Base-by-base conservation (phyloP, 352 stramenopile genomes). In the Sclerospora graminicola region DNA sequence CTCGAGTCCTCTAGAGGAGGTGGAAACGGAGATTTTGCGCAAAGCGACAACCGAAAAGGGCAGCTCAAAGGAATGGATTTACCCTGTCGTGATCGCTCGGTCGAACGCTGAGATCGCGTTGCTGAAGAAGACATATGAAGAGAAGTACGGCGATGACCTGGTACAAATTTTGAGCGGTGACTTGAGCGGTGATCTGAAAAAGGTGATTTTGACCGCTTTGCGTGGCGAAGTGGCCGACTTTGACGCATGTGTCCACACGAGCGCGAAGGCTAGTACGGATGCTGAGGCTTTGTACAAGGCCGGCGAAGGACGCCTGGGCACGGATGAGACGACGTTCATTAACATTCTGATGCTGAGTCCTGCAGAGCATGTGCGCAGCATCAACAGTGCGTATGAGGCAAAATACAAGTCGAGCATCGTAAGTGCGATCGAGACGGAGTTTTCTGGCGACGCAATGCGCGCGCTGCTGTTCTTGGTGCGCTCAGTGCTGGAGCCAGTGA, bases 51-150 rank as follows among this genome's bases (percentile, higher is more conserved):
- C 49, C 39, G 48, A 39, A 15, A 11, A 49, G 6, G 66, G 66
- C 45, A 82, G 68, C 8, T 57, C 39, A 2, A 69, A 82, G 48
- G 68, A 74, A 43, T 63, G 63, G 45, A 67, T 82, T 46, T 82
- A 71, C 57, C 70, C 66, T 23, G 46, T 56, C 7, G 40, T 56
- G 40, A 59, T 78, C 13, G 66, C 63, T 41, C 69, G 71, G 40
- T 75, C 75, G 13, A 81, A 82, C 48, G 45, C 37, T 9, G 75
- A 84, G 46, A 69, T 87, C 30, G 58, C 60, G 41, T 60, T 87
- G 43, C 48, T 84, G 36, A 84, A 87, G 63, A 77, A 82, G 60
- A 70, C 68, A 0, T 84, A 62, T 53, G 66, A 66, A 16, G 58
- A 80, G 5, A 1, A 66, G 4, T 66, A 74, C 43, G 50, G 56